Evolutionary conservation across 768 basidiomycete species (phyloP), one percentile per base, ranked within the genome.

Genomic region (Termitomyces sp.): DNA sequence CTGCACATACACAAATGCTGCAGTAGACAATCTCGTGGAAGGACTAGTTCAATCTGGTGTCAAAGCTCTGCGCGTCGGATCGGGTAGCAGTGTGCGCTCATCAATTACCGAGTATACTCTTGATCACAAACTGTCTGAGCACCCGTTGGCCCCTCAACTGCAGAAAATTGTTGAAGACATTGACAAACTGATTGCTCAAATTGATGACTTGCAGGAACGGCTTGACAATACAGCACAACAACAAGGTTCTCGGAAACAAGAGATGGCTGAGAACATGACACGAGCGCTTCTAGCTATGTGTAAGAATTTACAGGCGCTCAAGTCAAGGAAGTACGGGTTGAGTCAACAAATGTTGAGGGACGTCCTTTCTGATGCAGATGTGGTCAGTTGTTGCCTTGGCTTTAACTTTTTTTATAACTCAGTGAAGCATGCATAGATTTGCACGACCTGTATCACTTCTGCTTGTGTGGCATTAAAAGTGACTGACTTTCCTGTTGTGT

Each of bases 1-100:
- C n/a, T 92, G 91, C 70, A 95, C 95, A 0, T 96, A 91, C 68
- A 97, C 95, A 42, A 95, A 97, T 64, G 91, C 86, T 20, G 94
- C 95, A 0, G 93, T 95, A 20, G 94, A 97, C 68, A 92, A 95
- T 64, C 84, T 97, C 9, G 84, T 95, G 39, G 86, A 89, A 67
- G 90, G 90, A 0, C 77, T 95, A 27, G 78, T 77, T 9, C 70
- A 73, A 7, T 76, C 80, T 1, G 83, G 84, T 4, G 70, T 95
- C 48, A 85, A 84, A 61, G 87, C 94, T 1, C 73, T 96, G 1
- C 89, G 95, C 2, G 78, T 94, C 22, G 93, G 91, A 3, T 83
- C 78, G 46, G 78, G 76, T 12, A 83, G 82, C 24, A 81, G 81
- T 50, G 82, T 92, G 50, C 80, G 81, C 24, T 69, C 78, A 1